Conservation (phyloP, 352 stramenopile species). For the Globisporangium recalcitrans region DNA sequence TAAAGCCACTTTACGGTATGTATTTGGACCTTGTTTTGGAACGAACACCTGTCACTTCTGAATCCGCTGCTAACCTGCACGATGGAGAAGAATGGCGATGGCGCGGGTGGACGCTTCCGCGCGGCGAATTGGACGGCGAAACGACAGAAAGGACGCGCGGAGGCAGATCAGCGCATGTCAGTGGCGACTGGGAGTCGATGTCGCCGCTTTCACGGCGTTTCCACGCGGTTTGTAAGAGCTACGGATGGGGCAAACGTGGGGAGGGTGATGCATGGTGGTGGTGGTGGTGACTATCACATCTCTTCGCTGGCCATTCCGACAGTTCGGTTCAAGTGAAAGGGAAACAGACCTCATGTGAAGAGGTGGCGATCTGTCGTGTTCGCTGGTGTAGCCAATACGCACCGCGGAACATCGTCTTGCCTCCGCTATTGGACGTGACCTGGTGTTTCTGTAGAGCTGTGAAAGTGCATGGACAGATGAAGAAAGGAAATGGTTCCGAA, state of each 20-base stretch:
- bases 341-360: background rate
- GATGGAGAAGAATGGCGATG: background rate
- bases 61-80: slow-evolving; percentile 2
- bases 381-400: background rate
- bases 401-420: background rate
- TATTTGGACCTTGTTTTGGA: slow-evolving; percentile 19
- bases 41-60: slow-evolving; percentile 3
- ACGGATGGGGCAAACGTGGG: background rate
- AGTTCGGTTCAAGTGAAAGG: background rate
- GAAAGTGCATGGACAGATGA: background rate
- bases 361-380: background rate
- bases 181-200: background rate
- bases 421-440: too few relatives aligned
- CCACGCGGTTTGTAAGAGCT: background rate
- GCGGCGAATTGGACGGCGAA: background rate
- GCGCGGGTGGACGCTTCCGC: slow-evolving; percentile 1
- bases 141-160: slow-evolving; percentile 10
- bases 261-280: background rate
- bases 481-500: background rate
- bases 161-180: background rate
- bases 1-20: background rate
- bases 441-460: too few relatives aligned
- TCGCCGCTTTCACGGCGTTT: background rate
- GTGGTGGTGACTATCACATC: background rate
- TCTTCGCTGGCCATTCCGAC: background rate